Conservation (phyloP, 2,329 filamentous ascomycete species). For the Aureobasidium mangrovei region DNA sequence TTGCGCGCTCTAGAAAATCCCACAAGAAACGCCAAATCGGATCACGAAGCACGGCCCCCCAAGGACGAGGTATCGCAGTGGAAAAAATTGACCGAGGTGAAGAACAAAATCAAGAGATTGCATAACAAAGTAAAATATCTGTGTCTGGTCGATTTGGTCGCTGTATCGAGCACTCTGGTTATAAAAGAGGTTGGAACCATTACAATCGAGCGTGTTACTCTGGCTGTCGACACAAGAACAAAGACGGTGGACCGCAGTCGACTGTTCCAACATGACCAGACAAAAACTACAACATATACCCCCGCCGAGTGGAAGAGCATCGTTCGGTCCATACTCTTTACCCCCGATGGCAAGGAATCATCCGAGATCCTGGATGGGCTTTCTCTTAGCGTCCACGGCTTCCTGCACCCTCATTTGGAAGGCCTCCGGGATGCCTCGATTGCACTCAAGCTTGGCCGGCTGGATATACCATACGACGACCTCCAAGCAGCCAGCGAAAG, state of each 20-base stretch:
- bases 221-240: slow-evolving; percentile 81
- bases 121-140: slow-evolving; percentile 85
- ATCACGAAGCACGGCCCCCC: slow-evolving; percentile 17
- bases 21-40: slow-evolving; percentile 11
- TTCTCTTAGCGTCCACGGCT: slow-evolving; percentile 82
- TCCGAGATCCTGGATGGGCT: slow-evolving; percentile 83
- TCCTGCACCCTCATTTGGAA: slow-evolving; percentile 75
- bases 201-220: slow-evolving; percentile 72
- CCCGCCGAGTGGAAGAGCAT: slow-evolving; percentile 94
- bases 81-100: slow-evolving; percentile 67
- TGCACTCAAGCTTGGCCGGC: slow-evolving; percentile 78
- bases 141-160: slow-evolving; percentile 74
- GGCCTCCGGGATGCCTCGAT: slow-evolving; percentile 85
- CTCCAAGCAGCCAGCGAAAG: slow-evolving; percentile 54
- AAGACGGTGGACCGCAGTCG: slow-evolving; percentile 87
- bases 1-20: slow-evolving; percentile 50
- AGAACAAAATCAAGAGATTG: slow-evolving; percentile 77
- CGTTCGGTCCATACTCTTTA: slow-evolving; percentile 78
- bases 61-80: slow-evolving; percentile 45
- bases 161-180: slow-evolving; percentile 66
- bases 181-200: slow-evolving; percentile 75
- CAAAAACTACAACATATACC: slow-evolving; percentile 52
- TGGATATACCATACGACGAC: slow-evolving; percentile 88
- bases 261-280: slow-evolving; percentile 72
- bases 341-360: slow-evolving; percentile 72